Conservation (phyloP, 495 filamentous ascomycete genomes). For the Aspergillus homomorphus region DNA sequence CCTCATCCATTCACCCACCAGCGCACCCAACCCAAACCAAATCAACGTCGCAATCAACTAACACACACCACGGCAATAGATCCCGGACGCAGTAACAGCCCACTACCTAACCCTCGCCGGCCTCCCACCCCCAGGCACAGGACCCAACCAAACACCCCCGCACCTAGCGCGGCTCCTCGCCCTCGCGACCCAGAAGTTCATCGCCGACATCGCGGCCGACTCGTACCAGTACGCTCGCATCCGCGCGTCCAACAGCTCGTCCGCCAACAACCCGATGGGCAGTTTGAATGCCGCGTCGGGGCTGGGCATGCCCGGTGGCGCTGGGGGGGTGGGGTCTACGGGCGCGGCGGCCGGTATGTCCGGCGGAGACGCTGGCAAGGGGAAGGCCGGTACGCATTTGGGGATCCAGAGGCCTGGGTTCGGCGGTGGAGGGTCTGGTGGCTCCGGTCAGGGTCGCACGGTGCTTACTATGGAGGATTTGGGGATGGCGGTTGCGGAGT, state of each 20-base stretch:
- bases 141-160: constrained; percentile 75
- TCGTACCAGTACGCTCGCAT: constrained; percentile 97
- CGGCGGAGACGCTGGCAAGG: constrained; percentile 55
- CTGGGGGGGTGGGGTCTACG: constrained; percentile 49
- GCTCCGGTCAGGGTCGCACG: constrained; percentile 79
- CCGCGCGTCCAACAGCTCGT: constrained; percentile 81
- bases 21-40: background rate
- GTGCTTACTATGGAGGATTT: constrained; percentile 99
- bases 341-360: constrained; percentile 52
- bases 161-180: constrained; percentile 90
- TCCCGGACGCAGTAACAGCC: constrained; percentile 94
- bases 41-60: background rate
- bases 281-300: constrained; percentile 77
- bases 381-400: constrained; percentile 64
- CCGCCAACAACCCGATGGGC: constrained; percentile 81
- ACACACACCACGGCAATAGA: constrained; percentile 52
- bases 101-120: constrained; percentile 97
- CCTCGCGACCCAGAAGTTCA: constrained; percentile 95
- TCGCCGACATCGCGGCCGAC: constrained; percentile 94
- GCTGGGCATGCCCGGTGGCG: constrained; percentile 57
- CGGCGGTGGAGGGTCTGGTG: constrained; percentile 87
- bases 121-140: constrained; percentile 80
- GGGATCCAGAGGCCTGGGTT: constrained; percentile 90
- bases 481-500: constrained; percentile 95
- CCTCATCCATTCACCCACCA: too few species aligned